Evolutionary conservation across 2,329 filamentous ascomycete genomes (phyloP), one percentile per base, ranked within the genome.

Genomic region (Arachnomyces sp.): DNA sequence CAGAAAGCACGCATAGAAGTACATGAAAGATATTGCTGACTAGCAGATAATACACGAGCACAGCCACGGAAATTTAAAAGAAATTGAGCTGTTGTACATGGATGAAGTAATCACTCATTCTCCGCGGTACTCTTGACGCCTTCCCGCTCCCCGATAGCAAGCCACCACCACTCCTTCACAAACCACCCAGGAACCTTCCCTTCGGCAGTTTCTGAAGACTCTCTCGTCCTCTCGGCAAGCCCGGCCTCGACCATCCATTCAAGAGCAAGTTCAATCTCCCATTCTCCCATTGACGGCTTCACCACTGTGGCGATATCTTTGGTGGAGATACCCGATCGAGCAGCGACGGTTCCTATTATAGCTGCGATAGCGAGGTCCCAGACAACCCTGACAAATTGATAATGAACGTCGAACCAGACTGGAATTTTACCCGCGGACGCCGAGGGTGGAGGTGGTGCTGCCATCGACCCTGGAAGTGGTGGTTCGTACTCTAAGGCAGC

Each of bases 371-470:
- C 59, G 36, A 62, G 52, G 8, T 68, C 60, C 71, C 71, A 74
- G 14, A 63, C 48, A 5, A 51, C 34, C 9, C 50, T 45, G 3
- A 62, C 51, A 9, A 66, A 47, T 11, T 60, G 51, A 1, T 61
- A 63, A 39, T 72, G 65, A 36, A 73, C 68, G 47, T 72, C 69
- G 39, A 65, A 58, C 71, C 71, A 74, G 11, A 71, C 39, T 0
- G 71, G 71, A 15, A 69, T 61, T 29, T 55, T 62, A 8, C 51
- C 51, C 0, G 56, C 49, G 13, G 28, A 17, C 7, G 36, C 12
- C 8, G 25, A 13, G 7, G 29, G 16, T 3, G 17, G 8, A 11
- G 28, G 16, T 25, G 25, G 21, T 25, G 21, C 21, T 5, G 21
- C 21, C 21, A 25, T 25, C 21, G 21, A 5, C 9, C 28, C 9